Evolutionary conservation across 371 early-diverging fungal species (phyloP), one percentile per base, ranked within the genome.

Genomic region (Basidiobolus meristosporus): DNA sequence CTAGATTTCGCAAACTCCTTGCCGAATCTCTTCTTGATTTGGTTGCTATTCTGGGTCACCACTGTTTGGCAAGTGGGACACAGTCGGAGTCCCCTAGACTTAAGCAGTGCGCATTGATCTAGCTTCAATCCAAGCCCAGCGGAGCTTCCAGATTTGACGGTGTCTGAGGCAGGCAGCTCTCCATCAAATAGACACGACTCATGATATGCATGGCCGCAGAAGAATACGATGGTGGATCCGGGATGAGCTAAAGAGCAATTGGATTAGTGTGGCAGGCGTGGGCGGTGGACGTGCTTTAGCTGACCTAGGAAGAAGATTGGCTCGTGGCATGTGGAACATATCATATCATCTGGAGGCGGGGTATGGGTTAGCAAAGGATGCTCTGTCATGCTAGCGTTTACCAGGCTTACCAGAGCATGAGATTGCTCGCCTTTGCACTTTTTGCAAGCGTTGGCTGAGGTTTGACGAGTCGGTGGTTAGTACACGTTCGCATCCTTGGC

Each of bases 401-500:
- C 30, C 3, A 15, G 21, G 49, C 48, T 56, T 60, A 62, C 65
- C 56, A 31, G 55, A 50, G 41, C 66, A 65, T 11, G 64, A 55
- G 26, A 78, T 63, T 18, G 73, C 82, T 29, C 73, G 70, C 31
- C 75, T 68, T 50, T 84, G 87, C 17, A 70, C 59, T 18, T 59
- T 56, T 30, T 77, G 72, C 52, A 88, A 65, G 14, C 70, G 73
- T 36, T 78, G 73, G 3, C 82, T 71, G 38, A 88, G 59, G 29
- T 72, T 70, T 18, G 79, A 72, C 36, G 84, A 81, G 51, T 93
- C 91, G 39, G 71, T 73, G 7, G 78, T 70, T 28, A 90, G 51
- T 34, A 93, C 85, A 40, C 77, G 77, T 44, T 78, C 70, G 53
- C 89, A 90, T 0, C 89, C 91, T 50, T 82, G 73, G 23, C 82